Conservation (phyloP, 2,329 filamentous ascomycete genomes). For the Xylariaceae sp. region DNA sequence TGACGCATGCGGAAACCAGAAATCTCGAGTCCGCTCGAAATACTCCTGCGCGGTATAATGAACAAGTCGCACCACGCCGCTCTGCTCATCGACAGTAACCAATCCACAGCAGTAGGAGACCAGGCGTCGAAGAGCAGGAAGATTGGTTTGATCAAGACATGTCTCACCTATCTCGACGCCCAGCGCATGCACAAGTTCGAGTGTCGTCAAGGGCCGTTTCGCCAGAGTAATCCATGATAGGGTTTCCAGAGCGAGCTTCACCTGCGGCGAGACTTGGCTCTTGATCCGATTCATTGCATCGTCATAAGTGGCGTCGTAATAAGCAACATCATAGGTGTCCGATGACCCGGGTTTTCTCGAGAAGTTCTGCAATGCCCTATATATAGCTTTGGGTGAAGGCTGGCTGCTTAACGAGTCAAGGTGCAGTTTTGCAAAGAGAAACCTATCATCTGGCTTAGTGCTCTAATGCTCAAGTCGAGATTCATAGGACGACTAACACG, state of each 20-base stretch:
- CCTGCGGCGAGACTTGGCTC: constrained; percentile 29
- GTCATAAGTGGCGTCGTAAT: constrained; percentile 37
- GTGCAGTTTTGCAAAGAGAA: constrained; percentile 38
- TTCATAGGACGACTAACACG: not conserved
- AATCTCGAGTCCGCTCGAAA: constrained; percentile 30
- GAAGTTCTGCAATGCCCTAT: constrained; percentile 26
- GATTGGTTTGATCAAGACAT: constrained; percentile 33
- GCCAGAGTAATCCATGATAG: constrained; percentile 40
- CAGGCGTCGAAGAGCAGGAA: constrained; percentile 33
- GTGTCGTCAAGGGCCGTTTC: constrained; percentile 30
- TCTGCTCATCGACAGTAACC: constrained; percentile 38
- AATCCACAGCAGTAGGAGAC: constrained; percentile 39
- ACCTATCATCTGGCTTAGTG: constrained; percentile 26
- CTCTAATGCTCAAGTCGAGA: not conserved
- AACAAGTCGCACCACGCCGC: constrained; percentile 38
- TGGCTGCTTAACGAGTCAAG: constrained; percentile 33
- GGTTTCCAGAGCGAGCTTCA: constrained; percentile 34
- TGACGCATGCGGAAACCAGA: constrained; percentile 32
- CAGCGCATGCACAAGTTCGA: constrained; percentile 40
- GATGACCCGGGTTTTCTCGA: constrained; percentile 21
- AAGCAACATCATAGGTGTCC: constrained; percentile 23
- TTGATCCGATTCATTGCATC: constrained; percentile 39
- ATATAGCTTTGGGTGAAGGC: constrained; percentile 32
- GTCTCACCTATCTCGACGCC: constrained; percentile 19
- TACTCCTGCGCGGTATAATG: constrained; percentile 45